Base-by-base conservation (phyloP, 2,329 filamentous ascomycete genomes). In the Coleophoma cylindrospora region DNA sequence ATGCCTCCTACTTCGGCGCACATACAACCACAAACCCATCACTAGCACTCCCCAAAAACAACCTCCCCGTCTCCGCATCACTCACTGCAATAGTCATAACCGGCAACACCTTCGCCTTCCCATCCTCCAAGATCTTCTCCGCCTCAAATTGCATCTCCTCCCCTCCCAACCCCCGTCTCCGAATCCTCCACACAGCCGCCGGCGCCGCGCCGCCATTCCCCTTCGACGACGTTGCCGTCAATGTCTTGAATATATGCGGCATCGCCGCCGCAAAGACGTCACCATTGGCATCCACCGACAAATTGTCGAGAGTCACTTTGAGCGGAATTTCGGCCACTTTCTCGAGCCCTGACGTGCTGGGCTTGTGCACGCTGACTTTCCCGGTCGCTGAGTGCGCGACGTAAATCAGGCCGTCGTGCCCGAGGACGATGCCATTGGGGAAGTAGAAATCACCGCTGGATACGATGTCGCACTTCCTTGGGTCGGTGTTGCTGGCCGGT, bases 301-400 rank as follows among this genome's bases (percentile, higher is more conserved):
- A 47, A 44, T 68, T 67, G 49, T 68, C 66, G 8, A 67, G 53
- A 0, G 63, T 61, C 48, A 63, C 61, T 12, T 58, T 54, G n/a
- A 65, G 48, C 12, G 57, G 36, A 36, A 68, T 64, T 13, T 51
- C 48, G 34, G 49, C 59, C 52, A 52, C 43, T 19, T 54, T 27
- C 27, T 34, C 43, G 5, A 58, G 49, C 7, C 27, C 27, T 27
- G 6, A 5, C 5, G 36, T 15, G 13, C 40, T 12, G 27, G 55
- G 34, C 10, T 36, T 19, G 38, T 50, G 48, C 3, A 64, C 57
- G 12, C 52, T 57, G n/a, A 68, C 57, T n/a, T 56, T 49, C 7
- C 64, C 63, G 11, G 51, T 48, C 9, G 53, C 51, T 2, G 61
- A 59, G 45, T 61, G 57, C 40, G 62, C 53, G 11, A 68, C 59